These are phyloP conservation scores for Pleomassaria siparia DNA, from an alignment of 2,329 filamentous ascomycete species.

Conservation along the genomic window DNA sequence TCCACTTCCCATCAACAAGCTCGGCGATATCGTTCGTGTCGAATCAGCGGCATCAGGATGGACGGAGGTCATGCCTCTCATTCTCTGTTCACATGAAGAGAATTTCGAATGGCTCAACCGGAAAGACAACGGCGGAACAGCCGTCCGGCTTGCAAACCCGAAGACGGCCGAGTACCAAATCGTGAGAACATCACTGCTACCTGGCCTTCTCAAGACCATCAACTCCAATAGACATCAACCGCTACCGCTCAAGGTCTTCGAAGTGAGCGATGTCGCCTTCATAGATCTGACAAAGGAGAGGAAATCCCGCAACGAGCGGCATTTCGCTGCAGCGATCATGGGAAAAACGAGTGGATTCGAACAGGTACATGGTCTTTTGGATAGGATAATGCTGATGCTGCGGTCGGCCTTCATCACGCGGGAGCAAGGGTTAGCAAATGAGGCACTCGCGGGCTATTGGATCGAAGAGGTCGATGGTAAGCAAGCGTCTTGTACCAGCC, in stretches of 20 bases:
- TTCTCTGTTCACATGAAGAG: slow-evolving; percentile 96
- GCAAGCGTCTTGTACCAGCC: slow-evolving; percentile 19
- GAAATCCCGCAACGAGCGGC: slow-evolving; percentile 84
- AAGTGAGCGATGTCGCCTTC: slow-evolving; percentile 87
- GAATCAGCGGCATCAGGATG: slow-evolving; percentile 94
- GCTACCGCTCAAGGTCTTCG: slow-evolving; percentile 89
- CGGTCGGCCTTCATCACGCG: slow-evolving; percentile 76
- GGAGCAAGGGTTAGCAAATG: slow-evolving; percentile 64
- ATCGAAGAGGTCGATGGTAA: slow-evolving; percentile 84
- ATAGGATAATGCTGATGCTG: slow-evolving; percentile 91
- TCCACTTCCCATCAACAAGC: slow-evolving; percentile 89
- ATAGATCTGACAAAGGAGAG: slow-evolving; percentile 82
- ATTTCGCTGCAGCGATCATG: slow-evolving; percentile 95
- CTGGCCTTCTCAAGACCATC: slow-evolving; percentile 89
- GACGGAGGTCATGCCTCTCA: slow-evolving; percentile 94
- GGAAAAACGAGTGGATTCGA: slow-evolving; percentile 95
- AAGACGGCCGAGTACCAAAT: slow-evolving; percentile 94
- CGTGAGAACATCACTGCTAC: slow-evolving; percentile 81
- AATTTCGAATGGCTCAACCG: slow-evolving; percentile 96
- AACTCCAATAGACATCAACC: slow-evolving; percentile 88
- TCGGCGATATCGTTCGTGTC: slow-evolving; percentile 83
- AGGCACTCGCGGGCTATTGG: slow-evolving; percentile 76
- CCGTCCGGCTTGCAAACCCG: slow-evolving; percentile 84
- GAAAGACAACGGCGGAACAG: slow-evolving; percentile 79
- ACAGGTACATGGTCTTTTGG: slow-evolving; percentile 88